These are phyloP conservation scores for Cokeromyces recurvatus DNA, from an alignment of 371 early-diverging fungal genomes.

Conservation along the genomic window DNA sequence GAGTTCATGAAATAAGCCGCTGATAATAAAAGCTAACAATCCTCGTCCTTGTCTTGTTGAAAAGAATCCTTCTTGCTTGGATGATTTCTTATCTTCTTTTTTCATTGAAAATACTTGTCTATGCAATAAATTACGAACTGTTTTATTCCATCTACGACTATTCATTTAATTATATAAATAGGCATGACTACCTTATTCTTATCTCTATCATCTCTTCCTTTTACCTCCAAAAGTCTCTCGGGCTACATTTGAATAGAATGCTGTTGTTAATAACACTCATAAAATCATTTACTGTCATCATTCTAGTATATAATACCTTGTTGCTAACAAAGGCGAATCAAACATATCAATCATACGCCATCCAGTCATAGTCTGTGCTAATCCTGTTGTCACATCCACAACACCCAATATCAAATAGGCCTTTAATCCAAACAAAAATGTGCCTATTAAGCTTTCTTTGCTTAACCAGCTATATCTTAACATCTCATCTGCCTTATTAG, in stretches of 20 bases:
- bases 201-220: no score
- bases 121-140: slow-evolving; percentile 28
- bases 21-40: slow-evolving; percentile 22
- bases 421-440: slow-evolving; percentile 16
- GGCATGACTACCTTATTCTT: no score
- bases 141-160: slow-evolving; percentile 35
- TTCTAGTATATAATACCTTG: background rate
- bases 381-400: slow-evolving; percentile 11
- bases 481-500: slow-evolving; percentile 12
- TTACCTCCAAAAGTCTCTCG: slow-evolving; percentile 43
- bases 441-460: slow-evolving; percentile 5
- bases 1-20: slow-evolving; percentile 33
- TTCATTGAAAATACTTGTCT: slow-evolving; percentile 12
- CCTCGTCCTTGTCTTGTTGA: slow-evolving; percentile 14
- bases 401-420: slow-evolving; percentile 13
- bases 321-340: slow-evolving; percentile 15
- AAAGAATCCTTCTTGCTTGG: background rate
- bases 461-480: slow-evolving; percentile 12
- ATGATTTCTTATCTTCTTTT: background rate
- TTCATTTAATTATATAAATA: background rate
- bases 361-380: slow-evolving; percentile 11
- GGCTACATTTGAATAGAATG: no score
- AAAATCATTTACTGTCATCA: no score
- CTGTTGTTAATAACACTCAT: no score
- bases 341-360: slow-evolving; percentile 20